phyloP scores from a whole-genome alignment of 2,329 filamentous ascomycete species.

The Didymella pomorum region DNA sequence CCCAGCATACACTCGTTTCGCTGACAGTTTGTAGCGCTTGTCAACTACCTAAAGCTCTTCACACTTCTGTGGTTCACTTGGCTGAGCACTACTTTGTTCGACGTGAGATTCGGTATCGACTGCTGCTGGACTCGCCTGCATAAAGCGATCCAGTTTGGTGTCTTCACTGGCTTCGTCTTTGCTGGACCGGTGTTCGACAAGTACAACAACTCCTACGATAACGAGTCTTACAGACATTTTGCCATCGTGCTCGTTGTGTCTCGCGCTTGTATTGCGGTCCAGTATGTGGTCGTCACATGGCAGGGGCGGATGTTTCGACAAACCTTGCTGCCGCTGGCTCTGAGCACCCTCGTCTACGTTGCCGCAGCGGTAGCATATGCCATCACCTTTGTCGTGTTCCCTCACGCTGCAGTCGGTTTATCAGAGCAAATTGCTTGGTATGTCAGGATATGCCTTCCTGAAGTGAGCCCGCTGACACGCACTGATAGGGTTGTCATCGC shows the following conservation, averaged over 20 bases:
- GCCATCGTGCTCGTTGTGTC: slow-evolving; percentile 30
- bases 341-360: slow-evolving; percentile 28
- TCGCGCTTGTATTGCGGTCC: slow-evolving; percentile 26
- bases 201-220: slow-evolving; percentile 28
- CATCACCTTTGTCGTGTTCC: slow-evolving; percentile 25
- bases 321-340: slow-evolving; percentile 29
- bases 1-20: background rate
- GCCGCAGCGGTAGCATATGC: slow-evolving; percentile 26
- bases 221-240: slow-evolving; percentile 27
- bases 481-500: slow-evolving; percentile 27
- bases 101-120: slow-evolving; percentile 71
- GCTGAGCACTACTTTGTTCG: slow-evolving; percentile 69
- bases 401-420: slow-evolving; percentile 19
- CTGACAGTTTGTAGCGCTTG: slow-evolving; percentile 32
- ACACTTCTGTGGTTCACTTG: slow-evolving; percentile 72
- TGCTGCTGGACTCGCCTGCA: slow-evolving; percentile 69
- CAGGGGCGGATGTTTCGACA: slow-evolving; percentile 33
- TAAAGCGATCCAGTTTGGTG: slow-evolving; percentile 67
- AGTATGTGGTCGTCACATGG: slow-evolving; percentile 36
- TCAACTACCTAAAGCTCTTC: slow-evolving; percentile 62
- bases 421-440: slow-evolving; percentile 33
- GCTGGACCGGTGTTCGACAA: slow-evolving; percentile 57
- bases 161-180: slow-evolving; percentile 71
- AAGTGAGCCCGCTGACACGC: slow-evolving; percentile 4
- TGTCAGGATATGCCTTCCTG: background rate